Percentiles rank a stretch among this genome's conserved stretches.
Evolutionary conservation across 2,329 filamentous ascomycete genomes (phyloP).

Genomic region (Cercospora berteroae): DNA sequence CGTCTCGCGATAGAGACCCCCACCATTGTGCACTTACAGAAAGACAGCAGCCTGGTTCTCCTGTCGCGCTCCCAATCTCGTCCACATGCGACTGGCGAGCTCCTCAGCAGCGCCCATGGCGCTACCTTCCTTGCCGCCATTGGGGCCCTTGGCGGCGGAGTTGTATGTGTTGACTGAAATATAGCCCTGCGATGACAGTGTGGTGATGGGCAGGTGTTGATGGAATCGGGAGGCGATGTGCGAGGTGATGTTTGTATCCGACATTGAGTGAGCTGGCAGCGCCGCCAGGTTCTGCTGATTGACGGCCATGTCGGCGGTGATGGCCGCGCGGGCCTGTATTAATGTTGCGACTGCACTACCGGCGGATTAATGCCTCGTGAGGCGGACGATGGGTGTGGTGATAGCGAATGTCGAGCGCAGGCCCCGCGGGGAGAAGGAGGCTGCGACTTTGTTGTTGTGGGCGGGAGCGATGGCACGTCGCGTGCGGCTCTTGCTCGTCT

Average conservation of each 20-base stretch:
- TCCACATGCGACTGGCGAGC: slow-evolving; percentile 80
- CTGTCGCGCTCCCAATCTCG: slow-evolving; percentile 78
- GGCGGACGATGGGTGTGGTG: slow-evolving; percentile 11
- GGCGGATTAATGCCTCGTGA: slow-evolving; percentile 16
- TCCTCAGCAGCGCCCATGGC: slow-evolving; percentile 91
- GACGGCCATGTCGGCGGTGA: slow-evolving; percentile 40
- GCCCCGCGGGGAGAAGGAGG: background rate
- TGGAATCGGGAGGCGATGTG: slow-evolving; percentile 89
- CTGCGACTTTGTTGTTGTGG: slow-evolving; percentile 3
- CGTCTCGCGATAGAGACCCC: background rate
- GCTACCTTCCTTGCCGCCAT: slow-evolving; percentile 89
- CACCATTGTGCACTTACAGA: slow-evolving; percentile 62
- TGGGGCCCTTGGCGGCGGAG: slow-evolving; percentile 78
- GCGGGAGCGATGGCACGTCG: background rate
- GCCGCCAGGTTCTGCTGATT: slow-evolving; percentile 83
- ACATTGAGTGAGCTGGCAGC: slow-evolving; percentile 78
- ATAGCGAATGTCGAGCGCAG: slow-evolving; percentile 1
- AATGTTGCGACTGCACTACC: slow-evolving; percentile 13
- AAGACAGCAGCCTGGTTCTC: slow-evolving; percentile 95
- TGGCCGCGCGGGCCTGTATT: slow-evolving; percentile 30
- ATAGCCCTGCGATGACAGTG: slow-evolving; percentile 85
- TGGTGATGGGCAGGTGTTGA: slow-evolving; percentile 81
- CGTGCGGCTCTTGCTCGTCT: background rate
- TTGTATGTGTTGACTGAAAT: slow-evolving; percentile 95
- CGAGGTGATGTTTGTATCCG: slow-evolving; percentile 66